Evolutionary conservation across 176 grass and related monocot genomes (phyloP), one percentile per base, ranked within the genome.

Genomic region (Zizania latifolia): DNA sequence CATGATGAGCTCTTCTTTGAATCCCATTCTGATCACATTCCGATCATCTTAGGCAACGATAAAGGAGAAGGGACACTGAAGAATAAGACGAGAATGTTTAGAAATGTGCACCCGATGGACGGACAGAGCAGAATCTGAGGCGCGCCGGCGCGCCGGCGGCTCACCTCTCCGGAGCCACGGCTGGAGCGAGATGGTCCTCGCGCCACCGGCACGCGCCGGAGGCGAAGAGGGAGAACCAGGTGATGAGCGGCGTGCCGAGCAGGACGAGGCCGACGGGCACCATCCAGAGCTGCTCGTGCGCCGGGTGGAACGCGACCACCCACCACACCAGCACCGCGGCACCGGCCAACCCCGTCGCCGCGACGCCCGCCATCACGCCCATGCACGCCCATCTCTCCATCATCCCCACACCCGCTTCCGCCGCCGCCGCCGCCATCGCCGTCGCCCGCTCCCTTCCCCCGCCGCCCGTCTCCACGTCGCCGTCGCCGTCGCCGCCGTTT

Each of bases 201-300:
- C 84, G 58, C 40, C 72, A 71, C 2, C 81, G 46, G 51, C 80
- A 86, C 0, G 80, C 79, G 33, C 32, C 53, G 46, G 88, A 87
- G 36, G 78, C 79, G 79, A 92, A 84, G 75, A 90, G 58, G 24
- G 95, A 92, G 79, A 98, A 66, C 81, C 95, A 98, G 1, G 87
- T 70, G 80, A 98, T 13, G 48, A 90, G 77, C 53, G 91, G 86
- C 27, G 95, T 98, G 80, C 91, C 91, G 79, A 90, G 77, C 16
- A 98, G 77, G 73, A 98, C 68, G 78, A 98, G 77, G 39, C 95
- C 86, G 14, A 92, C 89, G 62, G 95, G 95, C 35, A 98, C 95
- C 95, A 98, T 98, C 95, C 95, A 98, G 3, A 94, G 76, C 86
- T 92, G 91, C 74, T 79, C 35, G 8, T 70, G 84, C 30, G 53